phyloP scores from a whole-genome alignment of 225 moss, liverwort and hornwort genomes.

The Thuidium tamariscinum region DNA sequence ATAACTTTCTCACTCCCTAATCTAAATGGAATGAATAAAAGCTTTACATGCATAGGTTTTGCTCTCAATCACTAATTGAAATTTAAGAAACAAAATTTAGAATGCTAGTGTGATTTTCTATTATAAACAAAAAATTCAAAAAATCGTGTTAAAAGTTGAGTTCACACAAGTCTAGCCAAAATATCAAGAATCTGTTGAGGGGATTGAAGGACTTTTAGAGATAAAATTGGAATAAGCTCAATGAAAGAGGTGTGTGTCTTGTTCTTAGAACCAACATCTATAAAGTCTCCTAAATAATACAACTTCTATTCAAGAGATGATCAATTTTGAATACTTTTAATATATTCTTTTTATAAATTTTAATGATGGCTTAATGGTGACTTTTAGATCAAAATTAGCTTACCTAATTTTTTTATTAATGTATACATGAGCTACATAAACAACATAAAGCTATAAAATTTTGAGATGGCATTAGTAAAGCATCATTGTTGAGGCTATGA shows the following conservation, averaged over 20 bases:
- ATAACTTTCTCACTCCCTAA: too few species aligned
- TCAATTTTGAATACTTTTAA: too few species aligned
- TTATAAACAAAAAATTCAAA: too few species aligned
- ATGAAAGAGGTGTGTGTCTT: neutral
- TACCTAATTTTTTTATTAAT: neutral
- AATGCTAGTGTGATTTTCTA: too few species aligned
- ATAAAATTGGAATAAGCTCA: neutral
- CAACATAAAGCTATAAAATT: neutral
- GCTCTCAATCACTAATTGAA: too few species aligned
- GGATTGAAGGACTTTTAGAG: too few species aligned
- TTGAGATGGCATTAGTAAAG: neutral
- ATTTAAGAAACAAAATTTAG: too few species aligned
- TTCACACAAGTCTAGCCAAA: too few species aligned
- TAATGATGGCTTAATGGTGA: neutral
- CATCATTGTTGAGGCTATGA: fast-evolving
- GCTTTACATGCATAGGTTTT: too few species aligned
- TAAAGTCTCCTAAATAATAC: neutral
- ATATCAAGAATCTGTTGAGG: too few species aligned
- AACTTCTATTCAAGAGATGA: neutral
- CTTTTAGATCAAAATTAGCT: neutral
- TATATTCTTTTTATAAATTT: neutral
- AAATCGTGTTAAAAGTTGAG: too few species aligned
- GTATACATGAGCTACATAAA: neutral
- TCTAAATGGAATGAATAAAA: too few species aligned
- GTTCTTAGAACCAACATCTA: neutral